Conservation (phyloP, 805 yeast genomes). For the Starmerella etchellsii region DNA sequence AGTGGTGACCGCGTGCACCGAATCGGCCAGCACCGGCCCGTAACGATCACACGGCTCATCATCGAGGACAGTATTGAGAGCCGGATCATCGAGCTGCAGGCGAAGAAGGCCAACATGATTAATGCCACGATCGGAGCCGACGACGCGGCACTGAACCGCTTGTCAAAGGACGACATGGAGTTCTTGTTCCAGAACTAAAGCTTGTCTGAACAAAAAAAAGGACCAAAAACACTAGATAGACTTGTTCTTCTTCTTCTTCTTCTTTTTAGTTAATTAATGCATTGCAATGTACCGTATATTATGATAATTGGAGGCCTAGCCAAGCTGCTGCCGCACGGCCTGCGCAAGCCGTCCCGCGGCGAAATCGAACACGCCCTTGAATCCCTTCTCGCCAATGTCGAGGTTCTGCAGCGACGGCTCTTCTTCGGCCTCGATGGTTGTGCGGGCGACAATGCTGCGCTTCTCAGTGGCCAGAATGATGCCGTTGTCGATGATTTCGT, state of each 20-base stretch:
- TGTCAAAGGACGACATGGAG: constrained; percentile 90
- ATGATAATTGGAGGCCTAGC: too few relatives aligned
- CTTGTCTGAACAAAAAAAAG: too few relatives aligned
- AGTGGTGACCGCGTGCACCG: constrained; percentile 96
- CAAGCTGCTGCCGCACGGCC: constrained; percentile 33
- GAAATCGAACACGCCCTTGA: constrained; percentile 74
- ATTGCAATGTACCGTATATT: too few relatives aligned
- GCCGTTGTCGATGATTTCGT: constrained; percentile 90
- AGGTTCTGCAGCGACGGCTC: constrained; percentile 37
- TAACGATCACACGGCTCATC: constrained; percentile 78
- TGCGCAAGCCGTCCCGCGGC: constrained; percentile 62
- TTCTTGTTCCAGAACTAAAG: constrained; percentile 70
- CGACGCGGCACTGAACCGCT: constrained; percentile 73
- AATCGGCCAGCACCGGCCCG: constrained; percentile 92
- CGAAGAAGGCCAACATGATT: constrained; percentile 96
- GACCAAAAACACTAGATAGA: too few relatives aligned
- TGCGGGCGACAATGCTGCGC: constrained; percentile 74
- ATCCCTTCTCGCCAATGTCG: constrained; percentile 33
- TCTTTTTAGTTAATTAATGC: too few relatives aligned
- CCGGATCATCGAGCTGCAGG: constrained; percentile 89
- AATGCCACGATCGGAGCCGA: constrained; percentile 92
- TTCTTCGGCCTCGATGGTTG: constrained; percentile 69
- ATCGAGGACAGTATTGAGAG: constrained; percentile 96
- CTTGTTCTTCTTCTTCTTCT: too few relatives aligned
- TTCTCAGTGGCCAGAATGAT: constrained; percentile 83